phyloP scores from a whole-genome alignment of 495 filamentous ascomycete genomes.

The Hypoxylon lienhwacheense region DNA sequence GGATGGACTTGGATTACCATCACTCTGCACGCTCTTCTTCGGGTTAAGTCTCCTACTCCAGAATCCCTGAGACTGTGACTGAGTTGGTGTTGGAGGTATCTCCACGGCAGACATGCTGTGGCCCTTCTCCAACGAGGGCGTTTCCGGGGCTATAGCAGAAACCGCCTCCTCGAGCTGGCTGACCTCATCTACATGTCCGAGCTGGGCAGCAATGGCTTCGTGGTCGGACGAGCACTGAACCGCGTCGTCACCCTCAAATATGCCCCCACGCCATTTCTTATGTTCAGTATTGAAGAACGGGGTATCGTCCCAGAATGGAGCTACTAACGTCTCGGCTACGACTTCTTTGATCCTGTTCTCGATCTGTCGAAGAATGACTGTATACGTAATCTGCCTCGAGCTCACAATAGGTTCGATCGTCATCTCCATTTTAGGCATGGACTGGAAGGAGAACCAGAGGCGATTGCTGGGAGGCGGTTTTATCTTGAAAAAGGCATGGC shows the following conservation, averaged over 20 bases:
- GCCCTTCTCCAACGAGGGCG: constrained; percentile 60
- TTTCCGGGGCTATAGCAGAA: constrained; percentile 38
- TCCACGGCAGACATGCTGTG: constrained; percentile 54
- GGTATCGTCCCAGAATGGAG: constrained; percentile 93
- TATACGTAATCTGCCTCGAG: constrained; percentile 91
- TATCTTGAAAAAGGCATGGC: constrained; percentile 79
- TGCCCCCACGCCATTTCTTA: constrained; percentile 81
- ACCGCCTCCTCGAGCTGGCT: constrained; percentile 44
- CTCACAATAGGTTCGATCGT: constrained; percentile 93
- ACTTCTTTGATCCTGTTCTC: constrained; percentile 93
- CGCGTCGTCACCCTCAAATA: constrained; percentile 69
- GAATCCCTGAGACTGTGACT: constrained; percentile 39
- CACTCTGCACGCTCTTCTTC: constrained; percentile 34
- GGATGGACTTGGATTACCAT: constrained; percentile 27
- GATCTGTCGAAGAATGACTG: constrained; percentile 86
- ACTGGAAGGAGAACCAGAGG: constrained; percentile 90
- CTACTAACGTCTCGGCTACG: constrained; percentile 86
- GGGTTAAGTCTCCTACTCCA: constrained; percentile 46
- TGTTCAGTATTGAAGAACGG: constrained; percentile 80
- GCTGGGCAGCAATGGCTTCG: constrained; percentile 58
- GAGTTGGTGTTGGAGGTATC: constrained; percentile 13
- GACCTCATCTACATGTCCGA: constrained; percentile 57
- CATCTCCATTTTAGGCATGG: constrained; percentile 88
- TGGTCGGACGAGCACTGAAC: constrained; percentile 40
- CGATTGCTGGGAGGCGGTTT: constrained; percentile 96